These are phyloP conservation scores for Hymenoscyphus albidus DNA, from an alignment of 2,329 filamentous ascomycete genomes.

Conservation along the genomic window DNA sequence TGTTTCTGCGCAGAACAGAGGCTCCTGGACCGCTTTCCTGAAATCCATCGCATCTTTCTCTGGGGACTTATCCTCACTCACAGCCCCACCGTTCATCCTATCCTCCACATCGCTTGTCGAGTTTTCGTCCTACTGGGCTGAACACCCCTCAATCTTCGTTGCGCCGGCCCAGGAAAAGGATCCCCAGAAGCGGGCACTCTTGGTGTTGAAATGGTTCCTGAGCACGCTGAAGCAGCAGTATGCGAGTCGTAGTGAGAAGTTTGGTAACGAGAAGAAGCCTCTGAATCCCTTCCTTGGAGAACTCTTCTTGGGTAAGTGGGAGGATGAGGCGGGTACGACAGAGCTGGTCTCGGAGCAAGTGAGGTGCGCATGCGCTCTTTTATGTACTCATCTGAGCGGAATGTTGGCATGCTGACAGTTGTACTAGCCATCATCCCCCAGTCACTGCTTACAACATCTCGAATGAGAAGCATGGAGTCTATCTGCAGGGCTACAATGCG, in stretches of 20 bases:
- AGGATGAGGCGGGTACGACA: slow-evolving; percentile 75
- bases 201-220: slow-evolving; percentile 96
- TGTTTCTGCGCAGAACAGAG: slow-evolving; percentile 32
- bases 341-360: slow-evolving; percentile 92
- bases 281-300: slow-evolving; percentile 95
- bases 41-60: slow-evolving; percentile 76
- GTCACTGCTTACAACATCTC: slow-evolving; percentile 91
- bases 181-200: slow-evolving; percentile 73
- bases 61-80: slow-evolving; percentile 75
- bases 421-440: slow-evolving; percentile 75
- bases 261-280: slow-evolving; percentile 94
- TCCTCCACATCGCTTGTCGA: slow-evolving; percentile 75
- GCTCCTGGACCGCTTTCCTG: slow-evolving; percentile 34
- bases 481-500: slow-evolving; percentile 84
- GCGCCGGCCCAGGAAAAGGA: slow-evolving; percentile 78
- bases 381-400: too few relatives aligned
- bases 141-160: slow-evolving; percentile 72
- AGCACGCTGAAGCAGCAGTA: slow-evolving; percentile 88
- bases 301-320: slow-evolving; percentile 89
- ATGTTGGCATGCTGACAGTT: slow-evolving; percentile 8
- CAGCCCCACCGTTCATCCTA: slow-evolving; percentile 78
- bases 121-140: slow-evolving; percentile 79
- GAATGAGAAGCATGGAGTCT: slow-evolving; percentile 78
- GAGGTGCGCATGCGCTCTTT: slow-evolving; percentile 45
- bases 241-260: slow-evolving; percentile 68